phyloP scores from a whole-genome alignment of 73 alveolate genomes.

The Paramecium sexaurelia region DNA sequence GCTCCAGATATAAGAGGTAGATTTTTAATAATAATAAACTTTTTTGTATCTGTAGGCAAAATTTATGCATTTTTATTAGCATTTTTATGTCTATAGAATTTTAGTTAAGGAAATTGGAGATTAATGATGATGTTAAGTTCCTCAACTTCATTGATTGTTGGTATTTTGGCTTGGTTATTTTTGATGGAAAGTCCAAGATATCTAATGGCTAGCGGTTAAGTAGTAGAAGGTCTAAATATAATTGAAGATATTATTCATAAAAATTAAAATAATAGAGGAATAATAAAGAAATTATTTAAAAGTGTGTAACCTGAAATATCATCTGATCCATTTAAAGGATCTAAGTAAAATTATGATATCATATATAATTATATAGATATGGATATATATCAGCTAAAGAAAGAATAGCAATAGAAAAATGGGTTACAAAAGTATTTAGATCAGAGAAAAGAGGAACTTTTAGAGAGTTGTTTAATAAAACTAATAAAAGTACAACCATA shows the following conservation, averaged over 20 bases:
- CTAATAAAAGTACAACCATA: slow-evolving; percentile 10
- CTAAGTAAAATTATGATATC: slow-evolving; percentile 42
- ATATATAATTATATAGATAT: not conserved
- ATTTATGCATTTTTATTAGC: slow-evolving; percentile 64
- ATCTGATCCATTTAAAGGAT: slow-evolving; percentile 6
- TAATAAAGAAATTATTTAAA: not conserved
- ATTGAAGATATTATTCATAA: slow-evolving; percentile 56
- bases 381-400: slow-evolving; percentile 14
- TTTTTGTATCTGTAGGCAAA: slow-evolving; percentile 65
- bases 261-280: not conserved
- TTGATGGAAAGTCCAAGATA: slow-evolving; percentile 65
- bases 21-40: slow-evolving; percentile 59
- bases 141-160: slow-evolving; percentile 37
- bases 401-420: slow-evolving; percentile 30
- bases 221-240: slow-evolving; percentile 57
- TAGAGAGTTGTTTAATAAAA: not conserved
- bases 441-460: not conserved
- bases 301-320: not conserved
- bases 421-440: slow-evolving; percentile 27
- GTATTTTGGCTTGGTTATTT: slow-evolving; percentile 3
- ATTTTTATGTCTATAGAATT: slow-evolving; percentile 43
- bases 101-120: slow-evolving; percentile 63
- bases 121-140: slow-evolving; percentile 66
- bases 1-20: slow-evolving; percentile 59
- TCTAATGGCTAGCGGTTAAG: slow-evolving; percentile 55